These are phyloP conservation scores for Suhomyces panamericanus DNA, from an alignment of 1,139 yeast species.

Conservation along the genomic window DNA sequence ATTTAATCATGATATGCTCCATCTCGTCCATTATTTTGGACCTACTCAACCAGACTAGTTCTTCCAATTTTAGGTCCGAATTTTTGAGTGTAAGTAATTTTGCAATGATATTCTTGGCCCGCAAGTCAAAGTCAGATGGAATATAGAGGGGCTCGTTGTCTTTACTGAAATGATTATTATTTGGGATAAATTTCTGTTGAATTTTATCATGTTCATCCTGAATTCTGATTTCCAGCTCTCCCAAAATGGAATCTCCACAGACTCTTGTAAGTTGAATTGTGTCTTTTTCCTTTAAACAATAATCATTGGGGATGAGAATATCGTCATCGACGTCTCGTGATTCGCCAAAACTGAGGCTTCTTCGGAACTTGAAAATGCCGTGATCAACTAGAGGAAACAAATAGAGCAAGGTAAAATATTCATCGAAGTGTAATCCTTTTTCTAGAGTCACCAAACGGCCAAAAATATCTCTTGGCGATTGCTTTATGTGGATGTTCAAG, in stretches of 20 bases:
- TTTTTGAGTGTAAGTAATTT: slow-evolving; percentile 9
- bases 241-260: background rate
- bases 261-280: background rate
- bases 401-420: slow-evolving; percentile 26
- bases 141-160: slow-evolving; percentile 1
- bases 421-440: slow-evolving; percentile 20
- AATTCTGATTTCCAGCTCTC: slow-evolving; percentile 1
- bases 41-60: slow-evolving; percentile 6
- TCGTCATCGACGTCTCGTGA: slow-evolving; percentile 5
- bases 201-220: background rate
- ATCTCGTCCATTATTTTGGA: slow-evolving; percentile 13
- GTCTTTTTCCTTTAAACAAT: background rate
- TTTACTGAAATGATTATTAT: background rate
- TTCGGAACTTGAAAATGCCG: slow-evolving; percentile 21
- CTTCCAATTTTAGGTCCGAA: background rate
- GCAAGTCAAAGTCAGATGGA: slow-evolving; percentile 13
- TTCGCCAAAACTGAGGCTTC: slow-evolving; percentile 27
- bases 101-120: slow-evolving; percentile 14
- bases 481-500: slow-evolving; percentile 18
- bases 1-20: slow-evolving; percentile 17
- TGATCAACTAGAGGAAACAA: slow-evolving; percentile 27
- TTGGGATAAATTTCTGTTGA: background rate
- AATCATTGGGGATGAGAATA: slow-evolving; percentile 1
- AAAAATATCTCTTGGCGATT: slow-evolving; percentile 25
- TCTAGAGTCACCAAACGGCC: slow-evolving; percentile 22